phyloP scores from a whole-genome alignment of 768 basidiomycete genomes.

The Leccinum longicurvipes region DNA sequence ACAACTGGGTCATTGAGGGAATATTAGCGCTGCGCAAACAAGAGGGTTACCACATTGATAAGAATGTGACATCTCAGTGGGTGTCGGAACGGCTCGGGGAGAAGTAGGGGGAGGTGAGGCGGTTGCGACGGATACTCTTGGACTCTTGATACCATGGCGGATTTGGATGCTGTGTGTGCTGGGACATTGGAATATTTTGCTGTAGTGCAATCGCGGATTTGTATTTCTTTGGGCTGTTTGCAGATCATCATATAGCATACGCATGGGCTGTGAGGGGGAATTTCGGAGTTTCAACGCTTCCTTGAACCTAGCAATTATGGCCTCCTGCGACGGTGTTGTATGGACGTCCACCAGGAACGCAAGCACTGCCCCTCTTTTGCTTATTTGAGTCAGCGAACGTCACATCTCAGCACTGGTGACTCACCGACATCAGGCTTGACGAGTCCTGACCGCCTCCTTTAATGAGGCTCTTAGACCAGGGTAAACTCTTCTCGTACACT shows the following conservation, averaged over 20 bases:
- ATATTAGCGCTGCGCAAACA: slow-evolving; percentile 25
- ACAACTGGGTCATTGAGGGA: slow-evolving; percentile 33
- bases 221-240: slow-evolving; percentile 21
- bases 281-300: slow-evolving; percentile 10
- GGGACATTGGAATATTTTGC: slow-evolving; percentile 18
- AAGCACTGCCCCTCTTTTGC: background rate
- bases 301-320: slow-evolving; percentile 22
- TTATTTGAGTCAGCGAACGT: slow-evolving; percentile 8
- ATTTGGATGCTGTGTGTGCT: slow-evolving; percentile 13
- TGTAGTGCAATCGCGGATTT: slow-evolving; percentile 17
- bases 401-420: slow-evolving; percentile 15
- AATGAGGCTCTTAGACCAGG: slow-evolving; percentile 5
- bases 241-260: slow-evolving; percentile 15
- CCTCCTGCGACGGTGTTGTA: slow-evolving; percentile 1
- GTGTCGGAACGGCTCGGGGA: slow-evolving; percentile 26
- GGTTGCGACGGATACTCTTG: slow-evolving; percentile 8
- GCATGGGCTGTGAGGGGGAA: slow-evolving; percentile 6
- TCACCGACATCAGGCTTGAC: slow-evolving; percentile 13
- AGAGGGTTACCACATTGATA: slow-evolving; percentile 30
- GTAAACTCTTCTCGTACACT: background rate
- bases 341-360: slow-evolving; percentile 2
- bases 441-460: slow-evolving; percentile 1
- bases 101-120: slow-evolving; percentile 17
- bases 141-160: slow-evolving; percentile 21
- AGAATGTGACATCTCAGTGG: slow-evolving; percentile 29